Evolutionary conservation across 495 filamentous ascomycete genomes (phyloP).

Genomic region (Annulohypoxylon moriforme): DNA sequence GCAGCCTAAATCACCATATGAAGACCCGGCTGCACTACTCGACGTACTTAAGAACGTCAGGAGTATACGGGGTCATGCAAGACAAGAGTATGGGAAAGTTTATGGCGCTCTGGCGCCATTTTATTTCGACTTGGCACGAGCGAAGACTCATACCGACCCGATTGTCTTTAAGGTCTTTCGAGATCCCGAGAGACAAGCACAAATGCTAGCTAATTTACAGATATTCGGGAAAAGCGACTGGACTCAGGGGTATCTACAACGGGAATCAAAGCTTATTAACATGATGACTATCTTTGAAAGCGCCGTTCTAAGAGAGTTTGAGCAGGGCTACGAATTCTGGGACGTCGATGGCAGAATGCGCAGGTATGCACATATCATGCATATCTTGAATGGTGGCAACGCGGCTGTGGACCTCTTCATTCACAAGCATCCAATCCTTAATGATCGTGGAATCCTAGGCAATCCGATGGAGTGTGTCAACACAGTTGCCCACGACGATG

Average conservation of each 20-base stretch:
- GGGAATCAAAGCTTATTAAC: conserved; percentile 75
- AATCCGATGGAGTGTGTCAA: conserved; percentile 87
- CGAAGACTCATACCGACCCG: conserved; percentile 80
- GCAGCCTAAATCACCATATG: conserved; percentile 49
- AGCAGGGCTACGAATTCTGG: conserved; percentile 87
- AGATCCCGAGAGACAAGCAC: conserved; percentile 88
- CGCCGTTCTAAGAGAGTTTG: conserved; percentile 89
- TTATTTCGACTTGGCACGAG: conserved; percentile 81
- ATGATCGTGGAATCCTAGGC: conserved; percentile 75
- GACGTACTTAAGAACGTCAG: conserved; percentile 72
- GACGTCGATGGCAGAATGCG: conserved; percentile 91
- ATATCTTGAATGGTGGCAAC: conserved; percentile 81
- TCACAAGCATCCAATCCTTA: conserved; percentile 84
- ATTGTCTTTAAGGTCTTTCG: conserved; percentile 85
- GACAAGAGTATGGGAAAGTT: conserved; percentile 90
- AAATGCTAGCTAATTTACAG: conserved; percentile 82
- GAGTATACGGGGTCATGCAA: conserved; percentile 86
- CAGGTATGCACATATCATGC: conserved; percentile 87
- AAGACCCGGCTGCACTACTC: conserved; percentile 70
- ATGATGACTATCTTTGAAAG: conserved; percentile 90
- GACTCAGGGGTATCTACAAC: conserved; percentile 74
- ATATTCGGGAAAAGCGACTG: conserved; percentile 84
- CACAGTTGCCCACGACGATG: conserved; percentile 64
- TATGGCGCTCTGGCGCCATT: conserved; percentile 89
- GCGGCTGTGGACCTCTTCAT: conserved; percentile 86